Percentiles rank a stretch among this genome's conserved stretches.
These are phyloP conservation scores for Mortierella sp. DNA, from an alignment of 371 early-diverging fungal species.

Conservation along the genomic window DNA sequence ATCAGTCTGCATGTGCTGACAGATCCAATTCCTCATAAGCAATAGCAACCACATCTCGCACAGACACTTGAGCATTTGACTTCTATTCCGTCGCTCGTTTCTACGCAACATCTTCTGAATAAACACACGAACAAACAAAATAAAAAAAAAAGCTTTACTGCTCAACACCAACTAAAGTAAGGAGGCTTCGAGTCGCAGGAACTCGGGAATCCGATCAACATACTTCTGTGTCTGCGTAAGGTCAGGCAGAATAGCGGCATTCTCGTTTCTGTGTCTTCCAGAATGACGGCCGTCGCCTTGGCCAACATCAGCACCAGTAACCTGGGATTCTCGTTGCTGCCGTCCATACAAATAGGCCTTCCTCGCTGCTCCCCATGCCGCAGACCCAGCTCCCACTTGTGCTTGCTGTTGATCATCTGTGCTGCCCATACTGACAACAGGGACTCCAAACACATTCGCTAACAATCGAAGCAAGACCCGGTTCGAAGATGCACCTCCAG, in stretches of 20 bases:
- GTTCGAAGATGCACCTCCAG: conserved; percentile 85
- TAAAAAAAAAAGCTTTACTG: too few relatives aligned
- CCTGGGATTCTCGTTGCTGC: too few relatives aligned
- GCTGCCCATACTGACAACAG: conserved; percentile 64
- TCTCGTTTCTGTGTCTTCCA: conserved; percentile 23
- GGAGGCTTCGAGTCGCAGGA: conserved; percentile 12
- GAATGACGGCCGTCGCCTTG: not conserved
- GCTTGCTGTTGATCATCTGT: conserved; percentile 12
- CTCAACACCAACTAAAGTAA: too few relatives aligned
- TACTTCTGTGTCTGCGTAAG: conserved; percentile 31
- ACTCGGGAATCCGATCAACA: conserved; percentile 31
- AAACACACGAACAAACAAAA: not conserved
- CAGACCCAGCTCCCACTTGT: conserved; percentile 52
- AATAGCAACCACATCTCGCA: too few relatives aligned
- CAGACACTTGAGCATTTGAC: not conserved
- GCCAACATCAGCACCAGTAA: not conserved
- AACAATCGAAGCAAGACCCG: conserved; percentile 67
- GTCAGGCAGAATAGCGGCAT: conserved; percentile 10
- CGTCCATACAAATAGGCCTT: conserved; percentile 48
- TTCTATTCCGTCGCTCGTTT: not conserved
- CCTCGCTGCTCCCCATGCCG: conserved; percentile 57
- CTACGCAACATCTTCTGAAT: too few relatives aligned
- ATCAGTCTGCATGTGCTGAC: not conserved
- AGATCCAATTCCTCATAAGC: not conserved
- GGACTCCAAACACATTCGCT: conserved; percentile 78